Evolutionary conservation across 2,329 filamentous ascomycete genomes (phyloP), one percentile per base, ranked within the genome.

Genomic region (Penicillium crustosum): DNA sequence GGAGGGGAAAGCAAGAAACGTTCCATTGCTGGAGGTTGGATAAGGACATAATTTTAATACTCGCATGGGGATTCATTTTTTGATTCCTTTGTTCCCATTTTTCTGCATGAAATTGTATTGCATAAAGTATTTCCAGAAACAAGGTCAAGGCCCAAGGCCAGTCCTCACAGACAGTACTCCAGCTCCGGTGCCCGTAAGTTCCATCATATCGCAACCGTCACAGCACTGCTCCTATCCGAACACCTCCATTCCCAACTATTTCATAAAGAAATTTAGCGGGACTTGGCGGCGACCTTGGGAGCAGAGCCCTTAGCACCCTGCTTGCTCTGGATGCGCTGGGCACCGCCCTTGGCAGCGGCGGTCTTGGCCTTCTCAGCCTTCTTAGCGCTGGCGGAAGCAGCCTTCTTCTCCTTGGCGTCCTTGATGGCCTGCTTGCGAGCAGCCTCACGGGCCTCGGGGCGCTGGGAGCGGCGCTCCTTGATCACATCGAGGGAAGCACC

Each of bases 401-500:
- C 83, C 86, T 95, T 96, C 92, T 97, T 97, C 81, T 96, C 93
- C 90, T 99, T 99, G 83, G 88, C 90, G 79, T 95, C 92, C 86
- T 93, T 93, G 84, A 97, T 93, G 79, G 94, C 93, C 72, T 88
- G 84, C 70, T 85, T 83, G 77, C 94, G 93, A 77, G 92, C 93
- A 75, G 94, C 94, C 74, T 87, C 85, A 79, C 94, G 93, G 78
- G 92, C 93, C 85, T 97, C 94, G 73, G 94, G 94, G 80, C 94
- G 91, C 86, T 91, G 88, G 73, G 86, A 81, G 77, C 94, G 93
- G 84, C 91, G 91, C 89, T 99, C 94, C 89, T 97, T 97, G 88
- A 99, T 97, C 77, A 97, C 92, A 79, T 99, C 94, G 81, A 99
- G 93, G 66, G 94, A 97, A 72, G 94, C 94, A 87, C 94, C 94